Evolutionary conservation across 805 yeast species (phyloP).

Genomic region (Geotrichum ghanense): DNA sequence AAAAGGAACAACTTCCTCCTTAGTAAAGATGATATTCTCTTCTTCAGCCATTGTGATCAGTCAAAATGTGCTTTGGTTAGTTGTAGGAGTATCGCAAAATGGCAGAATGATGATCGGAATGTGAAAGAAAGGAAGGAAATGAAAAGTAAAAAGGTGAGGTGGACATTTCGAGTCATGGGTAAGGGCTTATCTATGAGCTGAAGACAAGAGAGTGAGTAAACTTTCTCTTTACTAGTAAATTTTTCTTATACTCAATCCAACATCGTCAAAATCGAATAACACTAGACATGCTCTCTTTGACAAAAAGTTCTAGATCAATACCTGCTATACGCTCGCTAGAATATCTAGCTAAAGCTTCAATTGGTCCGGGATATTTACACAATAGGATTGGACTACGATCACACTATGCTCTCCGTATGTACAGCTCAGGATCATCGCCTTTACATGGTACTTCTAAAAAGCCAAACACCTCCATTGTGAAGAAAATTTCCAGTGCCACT

Average conservation of each 20-base stretch:
- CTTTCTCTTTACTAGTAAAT: not conserved
- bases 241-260: too few relatives aligned
- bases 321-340: too few relatives aligned
- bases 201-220: not conserved
- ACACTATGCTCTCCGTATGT: not conserved
- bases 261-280: too few relatives aligned
- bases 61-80: not conserved
- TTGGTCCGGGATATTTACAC: too few relatives aligned
- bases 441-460: not conserved
- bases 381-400: too few relatives aligned
- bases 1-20: slow-evolving; percentile 56
- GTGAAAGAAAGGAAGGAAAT: not conserved
- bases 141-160: slow-evolving; percentile 3
- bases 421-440: too few relatives aligned
- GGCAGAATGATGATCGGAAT: too few relatives aligned
- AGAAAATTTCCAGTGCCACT: slow-evolving; percentile 17
- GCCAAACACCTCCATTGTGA: slow-evolving; percentile 10
- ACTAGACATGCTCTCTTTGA: too few relatives aligned
- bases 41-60: slow-evolving; percentile 3
- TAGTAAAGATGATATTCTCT: slow-evolving; percentile 23
- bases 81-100: too few relatives aligned
- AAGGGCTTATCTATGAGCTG: not conserved
- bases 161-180: not conserved
- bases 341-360: too few relatives aligned
- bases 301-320: too few relatives aligned